Base-by-base conservation (phyloP, 306 rosid genomes). In the Morella rubra region DNA sequence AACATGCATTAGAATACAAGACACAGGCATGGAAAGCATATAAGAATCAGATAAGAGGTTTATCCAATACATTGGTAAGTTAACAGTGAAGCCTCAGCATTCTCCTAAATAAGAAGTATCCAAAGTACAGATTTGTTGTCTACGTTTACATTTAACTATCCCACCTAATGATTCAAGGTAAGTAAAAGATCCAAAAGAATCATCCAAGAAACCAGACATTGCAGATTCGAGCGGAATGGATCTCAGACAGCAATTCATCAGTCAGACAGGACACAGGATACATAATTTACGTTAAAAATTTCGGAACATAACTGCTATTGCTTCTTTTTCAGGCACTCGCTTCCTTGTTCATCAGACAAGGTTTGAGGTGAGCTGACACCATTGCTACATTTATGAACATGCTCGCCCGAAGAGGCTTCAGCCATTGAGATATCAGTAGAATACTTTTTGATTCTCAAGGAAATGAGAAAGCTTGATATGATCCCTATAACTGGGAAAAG, bases 381-480 rank as follows among this genome's bases (percentile, higher is more conserved):
- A 66, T 81, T 72, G 60, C 59, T 61, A 78, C 47, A 32, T 62
- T 53, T 71, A 4, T 27, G 62, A 60, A 45, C 69, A 50, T 50
- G 55, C 44, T 78, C 77, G 54, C 74, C 15, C 1, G 84, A 46
- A 60, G 85, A 42, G 40, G 22, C 76, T 69, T 89, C 82, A 15
- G 84, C 10, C 52, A 59, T 84, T 42, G 92, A 70, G 51, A 87
- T 74, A 60, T 81, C 88, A 52, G 79, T 73, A 14, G 99, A 87
- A 84, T 95, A 95, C 81, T 83, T 90, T 58, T 90, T 95, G 76
- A 95, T 90, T 86, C 96, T 90, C 88, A 87, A 74, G 46, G 97
- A 90, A 81, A 92, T 92, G 46, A 92, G 87, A 78, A 95, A 78
- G 78, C 99, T 88, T 3, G 99, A 90, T 41, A 83, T 52, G 64